Conservation (phyloP, 176 grass and related monocot species). For the Sorghum bicolor region DNA sequence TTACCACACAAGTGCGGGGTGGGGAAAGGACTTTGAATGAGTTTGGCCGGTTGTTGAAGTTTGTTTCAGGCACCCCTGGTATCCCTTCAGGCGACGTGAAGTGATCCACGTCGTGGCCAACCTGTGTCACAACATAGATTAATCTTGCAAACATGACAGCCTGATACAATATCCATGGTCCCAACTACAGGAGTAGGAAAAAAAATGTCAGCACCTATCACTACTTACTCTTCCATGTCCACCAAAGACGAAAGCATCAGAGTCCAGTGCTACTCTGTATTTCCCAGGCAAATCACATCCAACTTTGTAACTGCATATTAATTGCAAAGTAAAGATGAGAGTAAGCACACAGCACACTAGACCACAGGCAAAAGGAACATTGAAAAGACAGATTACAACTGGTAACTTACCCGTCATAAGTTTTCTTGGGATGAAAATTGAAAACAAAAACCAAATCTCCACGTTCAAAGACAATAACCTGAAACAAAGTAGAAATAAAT, state of each 20-base stretch:
- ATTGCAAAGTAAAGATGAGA: slow-evolving; percentile 8
- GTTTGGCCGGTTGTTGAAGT: slow-evolving; percentile 96
- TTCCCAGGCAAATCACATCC: slow-evolving; percentile 90
- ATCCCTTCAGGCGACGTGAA: slow-evolving; percentile 85
- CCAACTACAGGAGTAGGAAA: neutral
- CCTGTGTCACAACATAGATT: slow-evolving; percentile 40
- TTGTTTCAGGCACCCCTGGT: slow-evolving; percentile 86
- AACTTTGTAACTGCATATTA: slow-evolving; percentile 74
- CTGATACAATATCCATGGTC: neutral
- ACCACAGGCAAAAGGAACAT: neutral
- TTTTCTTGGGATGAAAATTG: slow-evolving; percentile 90
- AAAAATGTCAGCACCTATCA: neutral
- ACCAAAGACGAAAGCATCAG: slow-evolving; percentile 84
- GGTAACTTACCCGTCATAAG: slow-evolving; percentile 70
- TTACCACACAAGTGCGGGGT: slow-evolving; percentile 90
- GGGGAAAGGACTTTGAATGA: slow-evolving; percentile 95
- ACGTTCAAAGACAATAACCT: slow-evolving; percentile 97
- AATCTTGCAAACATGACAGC: slow-evolving; percentile 1
- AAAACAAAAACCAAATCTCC: slow-evolving; percentile 94
- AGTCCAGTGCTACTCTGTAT: slow-evolving; percentile 74
- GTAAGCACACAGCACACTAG: slow-evolving; percentile 11
- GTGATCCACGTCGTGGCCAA: slow-evolving; percentile 78
- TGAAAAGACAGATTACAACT: neutral
- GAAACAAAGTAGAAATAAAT: slow-evolving; percentile 17
- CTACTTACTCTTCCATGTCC: slow-evolving; percentile 87